phyloP scores from a whole-genome alignment of 2,329 filamentous ascomycete species.

The Paraconiothyrium brasiliense region DNA sequence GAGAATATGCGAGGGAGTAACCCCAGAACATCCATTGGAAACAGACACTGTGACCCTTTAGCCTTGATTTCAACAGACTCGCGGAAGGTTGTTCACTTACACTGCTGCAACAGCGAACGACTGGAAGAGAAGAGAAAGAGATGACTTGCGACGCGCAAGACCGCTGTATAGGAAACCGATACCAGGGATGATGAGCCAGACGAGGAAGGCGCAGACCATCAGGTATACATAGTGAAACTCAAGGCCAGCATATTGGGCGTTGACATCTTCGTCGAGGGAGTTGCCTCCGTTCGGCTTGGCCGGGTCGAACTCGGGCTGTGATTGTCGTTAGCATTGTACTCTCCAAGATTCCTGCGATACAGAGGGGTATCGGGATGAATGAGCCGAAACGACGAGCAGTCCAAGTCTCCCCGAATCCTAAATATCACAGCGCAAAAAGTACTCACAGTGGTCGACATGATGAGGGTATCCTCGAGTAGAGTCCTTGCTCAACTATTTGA shows the following conservation, averaged over 20 bases:
- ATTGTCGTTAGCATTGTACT: conserved; percentile 15
- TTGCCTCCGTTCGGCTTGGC: conserved; percentile 64
- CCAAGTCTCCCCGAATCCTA: too few relatives aligned
- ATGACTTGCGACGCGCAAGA: conserved; percentile 69
- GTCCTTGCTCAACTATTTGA: neutral
- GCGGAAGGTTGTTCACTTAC: conserved; percentile 30
- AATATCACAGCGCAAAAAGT: neutral
- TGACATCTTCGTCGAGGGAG: conserved; percentile 62
- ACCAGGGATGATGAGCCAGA: conserved; percentile 73
- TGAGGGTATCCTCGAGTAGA: neutral
- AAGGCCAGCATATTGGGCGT: conserved; percentile 66
- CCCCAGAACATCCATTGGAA: conserved; percentile 73
- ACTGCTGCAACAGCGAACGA: conserved; percentile 67
- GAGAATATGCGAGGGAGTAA: conserved; percentile 69
- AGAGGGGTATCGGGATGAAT: too few relatives aligned
- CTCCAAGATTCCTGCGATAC: too few relatives aligned
- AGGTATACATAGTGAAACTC: conserved; percentile 71
- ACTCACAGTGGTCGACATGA: conserved; percentile 7
- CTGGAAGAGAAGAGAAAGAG: conserved; percentile 70
- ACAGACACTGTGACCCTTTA: conserved; percentile 49
- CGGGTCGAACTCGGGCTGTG: conserved; percentile 52
- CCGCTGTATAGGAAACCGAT: conserved; percentile 73
- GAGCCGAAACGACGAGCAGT: neutral
- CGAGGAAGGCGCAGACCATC: conserved; percentile 67
- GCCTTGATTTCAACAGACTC: neutral